Evolutionary conservation across 73 alveolate genomes (phyloP).

Genomic region (Symbiodinium natans): DNA sequence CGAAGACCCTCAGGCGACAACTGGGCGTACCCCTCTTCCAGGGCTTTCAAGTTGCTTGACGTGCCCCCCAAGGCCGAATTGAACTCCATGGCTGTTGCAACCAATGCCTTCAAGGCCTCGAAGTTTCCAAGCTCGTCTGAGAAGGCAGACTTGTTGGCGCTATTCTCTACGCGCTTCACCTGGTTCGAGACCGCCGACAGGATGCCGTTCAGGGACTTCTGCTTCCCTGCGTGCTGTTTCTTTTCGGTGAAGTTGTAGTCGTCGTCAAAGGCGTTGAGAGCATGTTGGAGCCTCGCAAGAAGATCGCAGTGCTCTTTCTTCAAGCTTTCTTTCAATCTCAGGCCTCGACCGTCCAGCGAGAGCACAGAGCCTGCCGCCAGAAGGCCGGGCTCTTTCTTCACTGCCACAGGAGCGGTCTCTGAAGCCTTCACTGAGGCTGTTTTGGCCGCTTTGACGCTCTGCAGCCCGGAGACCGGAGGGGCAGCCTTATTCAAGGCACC

Average conservation of each 20-base stretch:
- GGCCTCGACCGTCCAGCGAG: slow-evolving; percentile 41
- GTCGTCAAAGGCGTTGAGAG: background rate
- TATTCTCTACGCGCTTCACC: background rate
- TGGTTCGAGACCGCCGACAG: background rate
- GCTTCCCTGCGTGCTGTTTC: background rate
- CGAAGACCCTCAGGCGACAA: background rate
- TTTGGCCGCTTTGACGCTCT: no score
- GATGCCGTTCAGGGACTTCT: background rate
- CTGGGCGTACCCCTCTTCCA: background rate
- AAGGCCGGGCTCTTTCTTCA: no score
- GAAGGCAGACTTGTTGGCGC: slow-evolving; percentile 14
- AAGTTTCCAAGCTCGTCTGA: background rate
- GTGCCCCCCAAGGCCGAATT: background rate
- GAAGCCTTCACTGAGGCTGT: no score
- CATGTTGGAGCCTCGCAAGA: background rate
- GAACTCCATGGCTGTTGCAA: background rate
- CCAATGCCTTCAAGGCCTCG: background rate
- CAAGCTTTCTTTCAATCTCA: background rate
- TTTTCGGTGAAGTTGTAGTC: background rate
- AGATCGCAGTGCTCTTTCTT: background rate
- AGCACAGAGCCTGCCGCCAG: no score
- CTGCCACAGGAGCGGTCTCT: no score
- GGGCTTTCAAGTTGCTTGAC: background rate
- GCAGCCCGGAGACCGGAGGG: no score
- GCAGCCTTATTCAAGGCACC: no score